Percentiles rank a stretch among this genome's conserved stretches.
Conservation (phyloP, 2,329 filamentous ascomycete genomes). For the Metarhizium anisopliae region DNA sequence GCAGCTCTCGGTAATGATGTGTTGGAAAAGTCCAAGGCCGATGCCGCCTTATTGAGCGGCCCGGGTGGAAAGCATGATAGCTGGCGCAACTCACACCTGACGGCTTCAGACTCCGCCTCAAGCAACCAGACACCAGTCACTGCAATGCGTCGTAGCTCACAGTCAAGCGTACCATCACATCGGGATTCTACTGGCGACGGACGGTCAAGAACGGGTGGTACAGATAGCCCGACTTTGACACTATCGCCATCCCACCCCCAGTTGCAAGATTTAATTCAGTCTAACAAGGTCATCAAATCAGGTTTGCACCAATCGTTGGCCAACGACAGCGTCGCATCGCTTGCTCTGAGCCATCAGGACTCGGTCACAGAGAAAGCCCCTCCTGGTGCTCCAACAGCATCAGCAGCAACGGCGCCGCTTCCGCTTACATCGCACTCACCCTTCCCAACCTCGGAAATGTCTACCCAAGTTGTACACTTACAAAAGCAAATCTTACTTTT, state of each 20-base stretch:
- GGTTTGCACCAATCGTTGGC: conserved; percentile 44
- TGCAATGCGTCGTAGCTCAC: conserved; percentile 33
- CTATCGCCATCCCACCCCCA: conserved; percentile 44
- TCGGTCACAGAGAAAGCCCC: conserved; percentile 28
- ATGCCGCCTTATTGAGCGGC: conserved; percentile 31
- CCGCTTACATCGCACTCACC: conserved; percentile 18
- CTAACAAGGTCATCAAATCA: conserved; percentile 49
- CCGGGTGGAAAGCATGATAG: conserved; percentile 30
- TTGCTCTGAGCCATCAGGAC: conserved; percentile 42
- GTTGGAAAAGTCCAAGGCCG: conserved; percentile 23
- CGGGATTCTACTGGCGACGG: conserved; percentile 34
- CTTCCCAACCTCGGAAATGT: conserved; percentile 21
- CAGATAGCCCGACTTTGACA: conserved; percentile 54
- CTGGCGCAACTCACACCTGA: conserved; percentile 47
- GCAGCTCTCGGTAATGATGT: conserved; percentile 18
- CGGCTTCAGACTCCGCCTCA: conserved; percentile 33
- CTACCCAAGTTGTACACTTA: conserved; percentile 43
- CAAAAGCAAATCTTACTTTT: conserved; percentile 68
- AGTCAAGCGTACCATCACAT: conserved; percentile 42
- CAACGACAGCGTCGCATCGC: conserved; percentile 49
- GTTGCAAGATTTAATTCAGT: conserved; percentile 50
- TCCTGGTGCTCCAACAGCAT: conserved; percentile 12
- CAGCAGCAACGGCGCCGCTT: conserved; percentile 13
- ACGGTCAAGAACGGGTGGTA: conserved; percentile 26
- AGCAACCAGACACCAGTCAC: conserved; percentile 28